These are phyloP conservation scores for Xylaria palmicola DNA, from an alignment of 495 filamentous ascomycete genomes.

Conservation along the genomic window DNA sequence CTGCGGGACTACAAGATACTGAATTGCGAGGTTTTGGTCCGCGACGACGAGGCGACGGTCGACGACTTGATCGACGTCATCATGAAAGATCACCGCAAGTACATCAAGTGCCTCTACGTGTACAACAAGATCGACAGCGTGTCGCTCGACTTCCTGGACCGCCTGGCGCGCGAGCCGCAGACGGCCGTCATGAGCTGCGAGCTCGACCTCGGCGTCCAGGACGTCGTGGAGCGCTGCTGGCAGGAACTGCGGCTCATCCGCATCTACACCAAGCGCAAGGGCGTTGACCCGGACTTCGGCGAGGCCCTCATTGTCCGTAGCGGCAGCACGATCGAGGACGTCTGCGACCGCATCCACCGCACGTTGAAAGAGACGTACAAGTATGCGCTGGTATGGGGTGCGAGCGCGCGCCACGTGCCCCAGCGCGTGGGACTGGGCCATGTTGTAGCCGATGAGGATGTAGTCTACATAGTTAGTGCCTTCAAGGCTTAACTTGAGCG, in stretches of 20 bases:
- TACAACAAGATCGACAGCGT: conserved; percentile 99
- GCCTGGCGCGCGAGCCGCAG: conserved; percentile 85
- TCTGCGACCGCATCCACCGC: conserved; percentile 93
- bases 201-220: conserved; percentile 92
- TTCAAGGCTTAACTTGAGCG: conserved; percentile 52
- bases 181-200: conserved; percentile 98
- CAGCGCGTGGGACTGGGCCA: conserved; percentile 90
- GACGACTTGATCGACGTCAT: conserved; percentile 99
- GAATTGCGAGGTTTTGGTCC: conserved; percentile 93
- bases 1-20: conserved; percentile 97
- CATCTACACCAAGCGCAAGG: conserved; percentile 96
- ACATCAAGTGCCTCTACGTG: conserved; percentile 93
- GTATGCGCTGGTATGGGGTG: conserved; percentile 97
- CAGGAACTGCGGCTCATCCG: conserved; percentile 87
- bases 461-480: conserved; percentile 91
- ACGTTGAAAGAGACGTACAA: conserved; percentile 98
- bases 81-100: conserved; percentile 98
- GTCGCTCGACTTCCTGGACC: conserved; percentile 88
- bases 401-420: conserved; percentile 89
- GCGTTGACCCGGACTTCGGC: conserved; percentile 82
- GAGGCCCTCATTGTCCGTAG: conserved; percentile 92
- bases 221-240: conserved; percentile 95
- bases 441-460: conserved; percentile 90
- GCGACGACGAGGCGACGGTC: conserved; percentile 93
- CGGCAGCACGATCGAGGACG: conserved; percentile 90